Evolutionary conservation across 352 stramenopile species (phyloP).

Genomic region (Phytophthora meadii): DNA sequence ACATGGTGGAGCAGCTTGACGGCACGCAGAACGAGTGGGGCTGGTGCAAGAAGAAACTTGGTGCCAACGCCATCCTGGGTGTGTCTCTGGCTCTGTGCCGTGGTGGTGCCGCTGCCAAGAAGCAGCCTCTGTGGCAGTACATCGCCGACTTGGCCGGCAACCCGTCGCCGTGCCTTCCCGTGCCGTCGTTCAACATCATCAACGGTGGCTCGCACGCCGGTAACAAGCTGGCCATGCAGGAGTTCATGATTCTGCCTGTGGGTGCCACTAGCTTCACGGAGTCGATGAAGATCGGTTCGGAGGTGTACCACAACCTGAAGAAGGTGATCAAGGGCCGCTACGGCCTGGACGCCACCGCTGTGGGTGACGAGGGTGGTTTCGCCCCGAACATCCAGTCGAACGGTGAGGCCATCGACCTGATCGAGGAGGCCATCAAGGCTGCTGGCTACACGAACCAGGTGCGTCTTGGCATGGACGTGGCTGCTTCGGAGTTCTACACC

Average conservation of each 20-base stretch:
- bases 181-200: conserved; percentile 99
- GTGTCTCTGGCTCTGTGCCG: conserved; percentile 97
- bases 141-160: conserved; percentile 99
- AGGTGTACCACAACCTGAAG: conserved; percentile 99
- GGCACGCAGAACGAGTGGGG: conserved; percentile 97
- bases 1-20: conserved; percentile 97
- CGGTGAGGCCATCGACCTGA: conserved; percentile 96
- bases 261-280: conserved; percentile 92
- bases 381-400: conserved; percentile 97
- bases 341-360: conserved; percentile 98
- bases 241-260: conserved; percentile 99
- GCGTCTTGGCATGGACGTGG: conserved; percentile 97
- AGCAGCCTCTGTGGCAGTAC: conserved; percentile 97
- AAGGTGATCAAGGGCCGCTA: conserved; percentile 99
- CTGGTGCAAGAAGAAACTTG: conserved; percentile 97
- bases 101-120: conserved; percentile 95
- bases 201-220: conserved; percentile 98
- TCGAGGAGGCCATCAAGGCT: conserved; percentile 97
- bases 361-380: conserved; percentile 99
- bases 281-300: conserved; percentile 98
- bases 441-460: conserved; percentile 98
- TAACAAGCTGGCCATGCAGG: conserved; percentile 99
- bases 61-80: conserved; percentile 99
- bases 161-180: conserved; percentile 92
- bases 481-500: conserved; percentile 98